Conservation (phyloP, 108 stramenopile species). For the Craspedostauros australis region DNA sequence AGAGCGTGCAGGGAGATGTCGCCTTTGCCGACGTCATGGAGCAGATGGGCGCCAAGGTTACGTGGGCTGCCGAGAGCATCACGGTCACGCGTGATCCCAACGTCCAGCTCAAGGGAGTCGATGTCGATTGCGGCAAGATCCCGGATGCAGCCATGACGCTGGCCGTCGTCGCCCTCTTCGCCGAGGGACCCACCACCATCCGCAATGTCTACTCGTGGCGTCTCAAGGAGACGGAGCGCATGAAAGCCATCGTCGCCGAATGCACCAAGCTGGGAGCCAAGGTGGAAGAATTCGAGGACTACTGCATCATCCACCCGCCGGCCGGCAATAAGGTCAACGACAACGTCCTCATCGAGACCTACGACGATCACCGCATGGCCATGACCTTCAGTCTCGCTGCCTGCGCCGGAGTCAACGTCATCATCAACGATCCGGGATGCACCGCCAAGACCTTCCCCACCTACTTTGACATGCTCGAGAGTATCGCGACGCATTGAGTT, state of each 20-base stretch:
- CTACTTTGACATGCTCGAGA: slow-evolving; percentile 89
- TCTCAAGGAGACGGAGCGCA: slow-evolving; percentile 96
- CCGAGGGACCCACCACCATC: slow-evolving; percentile 94
- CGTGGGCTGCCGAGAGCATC: slow-evolving; percentile 86
- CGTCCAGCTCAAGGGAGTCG: slow-evolving; percentile 80
- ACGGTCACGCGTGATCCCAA: slow-evolving; percentile 83
- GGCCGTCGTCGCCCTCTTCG: slow-evolving; percentile 92
- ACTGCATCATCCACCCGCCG: slow-evolving; percentile 91
- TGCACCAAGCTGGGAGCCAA: slow-evolving; percentile 93
- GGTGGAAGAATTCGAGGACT: slow-evolving; percentile 91
- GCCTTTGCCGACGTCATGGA: slow-evolving; percentile 94
- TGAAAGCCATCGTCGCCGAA: slow-evolving; percentile 98
- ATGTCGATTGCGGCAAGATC: slow-evolving; percentile 96
- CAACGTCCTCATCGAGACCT: slow-evolving; percentile 93
- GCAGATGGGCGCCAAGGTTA: slow-evolving; percentile 91
- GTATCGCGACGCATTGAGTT: slow-evolving; percentile 63
- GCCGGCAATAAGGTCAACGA: slow-evolving; percentile 72
- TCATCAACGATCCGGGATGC: slow-evolving; percentile 93
- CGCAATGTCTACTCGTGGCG: slow-evolving; percentile 97
- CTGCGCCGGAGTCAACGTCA: slow-evolving; percentile 91
- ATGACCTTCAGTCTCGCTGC: slow-evolving; percentile 97
- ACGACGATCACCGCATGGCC: slow-evolving; percentile 98
- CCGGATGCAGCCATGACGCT: slow-evolving; percentile 99
- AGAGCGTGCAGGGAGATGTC: slow-evolving; percentile 94
- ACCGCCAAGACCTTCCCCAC: slow-evolving; percentile 97